A percentile compares a stretch with the other conserved stretches of the same genome.
Evolutionary conservation across 345 rosid genomes (phyloP).

Genomic region (Eucalyptus rudis): DNA sequence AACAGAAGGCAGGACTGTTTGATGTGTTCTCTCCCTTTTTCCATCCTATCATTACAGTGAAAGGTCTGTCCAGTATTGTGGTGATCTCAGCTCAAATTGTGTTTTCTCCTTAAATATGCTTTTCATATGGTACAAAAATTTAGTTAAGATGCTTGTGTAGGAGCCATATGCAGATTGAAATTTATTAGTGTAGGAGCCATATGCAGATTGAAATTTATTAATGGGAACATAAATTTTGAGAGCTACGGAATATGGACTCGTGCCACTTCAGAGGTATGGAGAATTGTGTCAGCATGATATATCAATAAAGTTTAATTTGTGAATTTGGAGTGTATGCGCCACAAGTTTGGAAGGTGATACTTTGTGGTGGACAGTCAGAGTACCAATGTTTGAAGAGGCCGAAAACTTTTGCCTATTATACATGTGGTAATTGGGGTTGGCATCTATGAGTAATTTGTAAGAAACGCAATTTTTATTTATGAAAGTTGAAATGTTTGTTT

Average conservation of each 20-base stretch:
- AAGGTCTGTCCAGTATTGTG: not conserved
- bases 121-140: not conserved
- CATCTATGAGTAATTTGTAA: not conserved
- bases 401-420: not conserved
- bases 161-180: not conserved
- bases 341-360: not conserved
- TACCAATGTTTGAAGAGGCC: not conserved
- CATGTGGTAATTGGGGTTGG: not conserved
- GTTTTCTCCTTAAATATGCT: not conserved
- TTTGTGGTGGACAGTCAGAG: not conserved
- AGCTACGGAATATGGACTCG: not conserved
- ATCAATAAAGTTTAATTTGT: not conserved
- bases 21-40: not conserved
- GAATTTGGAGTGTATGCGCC: not conserved
- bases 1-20: not conserved
- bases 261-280: not conserved
- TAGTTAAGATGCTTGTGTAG: not conserved
- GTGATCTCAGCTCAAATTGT: not conserved
- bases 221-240: not conserved
- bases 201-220: not conserved
- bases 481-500: not conserved
- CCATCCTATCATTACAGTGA: not conserved
- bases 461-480: not conserved
- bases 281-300: not conserved
- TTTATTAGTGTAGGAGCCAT: not conserved